A percentile compares a stretch with the other conserved stretches of the same genome.
Evolutionary conservation across 2,329 filamentous ascomycete species (phyloP).

Genomic region (Pleurostoma richardsiae): DNA sequence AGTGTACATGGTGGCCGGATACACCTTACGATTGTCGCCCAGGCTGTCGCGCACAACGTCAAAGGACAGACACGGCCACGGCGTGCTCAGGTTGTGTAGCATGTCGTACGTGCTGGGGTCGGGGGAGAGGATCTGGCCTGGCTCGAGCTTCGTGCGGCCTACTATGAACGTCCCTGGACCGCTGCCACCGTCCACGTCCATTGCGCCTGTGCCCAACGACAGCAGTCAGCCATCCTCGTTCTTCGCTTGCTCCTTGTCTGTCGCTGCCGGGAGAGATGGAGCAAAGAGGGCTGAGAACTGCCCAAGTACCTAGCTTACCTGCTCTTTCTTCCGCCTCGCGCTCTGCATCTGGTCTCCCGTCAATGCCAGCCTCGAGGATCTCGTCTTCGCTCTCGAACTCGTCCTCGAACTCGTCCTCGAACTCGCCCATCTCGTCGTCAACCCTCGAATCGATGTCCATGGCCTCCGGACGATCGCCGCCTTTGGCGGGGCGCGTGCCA

Average conservation of each 20-base stretch:
- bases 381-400: slow-evolving; percentile 88
- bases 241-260: no score
- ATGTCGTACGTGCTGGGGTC: slow-evolving; percentile 96
- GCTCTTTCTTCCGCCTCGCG: slow-evolving; percentile 82
- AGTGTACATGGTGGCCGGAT: slow-evolving; percentile 91
- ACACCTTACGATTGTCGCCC: slow-evolving; percentile 85
- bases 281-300: neutral
- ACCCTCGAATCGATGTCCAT: slow-evolving; percentile 60
- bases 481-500: slow-evolving; percentile 49
- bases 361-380: slow-evolving; percentile 89
- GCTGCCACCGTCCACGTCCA: slow-evolving; percentile 68
- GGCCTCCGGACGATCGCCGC: slow-evolving; percentile 54
- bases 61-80: slow-evolving; percentile 96
- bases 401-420: slow-evolving; percentile 93
- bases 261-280: no score
- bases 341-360: slow-evolving; percentile 88
- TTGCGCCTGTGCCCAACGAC: slow-evolving; percentile 44
- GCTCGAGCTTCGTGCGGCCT: slow-evolving; percentile 83
- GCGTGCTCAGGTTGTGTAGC: slow-evolving; percentile 89
- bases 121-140: slow-evolving; percentile 84
- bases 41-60: slow-evolving; percentile 83
- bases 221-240: neutral
- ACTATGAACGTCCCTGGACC: slow-evolving; percentile 87
- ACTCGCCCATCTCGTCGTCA: slow-evolving; percentile 66
- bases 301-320: slow-evolving; percentile 34